Evolutionary conservation across 805 yeast genomes (phyloP).

Genomic region (Nakazawaea ishiwadae): DNA sequence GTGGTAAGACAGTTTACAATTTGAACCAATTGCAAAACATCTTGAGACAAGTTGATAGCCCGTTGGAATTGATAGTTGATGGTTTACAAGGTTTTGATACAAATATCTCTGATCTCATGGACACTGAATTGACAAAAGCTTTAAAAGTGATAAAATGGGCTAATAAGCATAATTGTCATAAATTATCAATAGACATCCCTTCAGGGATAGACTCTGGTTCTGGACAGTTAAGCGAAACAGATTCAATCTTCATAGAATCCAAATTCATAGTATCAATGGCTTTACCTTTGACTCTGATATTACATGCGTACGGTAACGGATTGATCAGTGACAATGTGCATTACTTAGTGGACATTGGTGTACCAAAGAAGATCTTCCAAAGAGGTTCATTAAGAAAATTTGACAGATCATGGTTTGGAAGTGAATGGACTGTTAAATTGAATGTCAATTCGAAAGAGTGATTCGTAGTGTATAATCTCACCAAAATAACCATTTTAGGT

Average conservation of each 20-base stretch:
- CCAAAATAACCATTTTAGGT: too few species aligned
- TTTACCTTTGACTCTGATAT: constrained; percentile 61
- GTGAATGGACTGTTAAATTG: constrained; percentile 18
- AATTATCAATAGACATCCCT: constrained; percentile 73
- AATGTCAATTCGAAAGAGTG: constrained; percentile 16
- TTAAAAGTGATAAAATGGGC: constrained; percentile 61
- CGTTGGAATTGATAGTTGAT: constrained; percentile 76
- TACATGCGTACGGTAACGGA: constrained; percentile 57
- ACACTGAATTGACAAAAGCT: constrained; percentile 35
- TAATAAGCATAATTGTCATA: constrained; percentile 41
- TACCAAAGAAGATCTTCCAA: constrained; percentile 53
- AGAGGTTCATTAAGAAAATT: constrained; percentile 43
- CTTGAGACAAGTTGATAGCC: constrained; percentile 52
- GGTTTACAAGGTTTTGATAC: constrained; percentile 83
- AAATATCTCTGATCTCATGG: constrained; percentile 54
- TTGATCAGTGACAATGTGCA: constrained; percentile 47
- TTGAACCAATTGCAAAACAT: constrained; percentile 31
- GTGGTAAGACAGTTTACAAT: constrained; percentile 58
- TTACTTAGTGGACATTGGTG: constrained; percentile 65
- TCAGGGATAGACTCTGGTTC: constrained; percentile 82
- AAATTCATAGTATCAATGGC: constrained; percentile 68
- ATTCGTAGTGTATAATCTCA: too few species aligned
- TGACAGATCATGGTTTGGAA: constrained; percentile 30
- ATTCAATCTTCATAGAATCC: constrained; percentile 31
- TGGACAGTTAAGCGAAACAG: constrained; percentile 41